Evolutionary conservation across 768 basidiomycete species (phyloP).

Genomic region (Chalciporus chontae): DNA sequence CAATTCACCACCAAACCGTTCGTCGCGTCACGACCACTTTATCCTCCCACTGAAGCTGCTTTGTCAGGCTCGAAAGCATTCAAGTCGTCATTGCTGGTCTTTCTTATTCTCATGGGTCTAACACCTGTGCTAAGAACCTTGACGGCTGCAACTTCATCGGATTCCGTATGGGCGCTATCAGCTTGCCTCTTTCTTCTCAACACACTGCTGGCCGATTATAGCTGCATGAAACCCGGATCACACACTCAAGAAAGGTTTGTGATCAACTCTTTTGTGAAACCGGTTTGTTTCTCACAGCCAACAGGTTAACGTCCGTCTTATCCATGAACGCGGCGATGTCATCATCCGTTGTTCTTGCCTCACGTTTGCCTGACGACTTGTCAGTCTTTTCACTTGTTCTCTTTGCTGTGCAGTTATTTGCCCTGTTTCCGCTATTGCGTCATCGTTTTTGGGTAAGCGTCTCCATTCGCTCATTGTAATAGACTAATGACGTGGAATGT

Average conservation of each 20-base stretch:
- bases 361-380: constrained; percentile 76
- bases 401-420: constrained; percentile 79
- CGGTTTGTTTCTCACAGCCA: constrained; percentile 23
- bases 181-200: constrained; percentile 81
- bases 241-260: constrained; percentile 58
- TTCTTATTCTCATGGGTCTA: constrained; percentile 83
- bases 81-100: constrained; percentile 83
- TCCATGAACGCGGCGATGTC: constrained; percentile 92
- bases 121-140: constrained; percentile 90
- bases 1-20: constrained; percentile 22
- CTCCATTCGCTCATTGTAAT: constrained; percentile 5
- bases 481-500: constrained; percentile 10
- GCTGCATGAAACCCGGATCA: constrained; percentile 42
- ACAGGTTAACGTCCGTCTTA: constrained; percentile 75
- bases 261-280: constrained; percentile 18
- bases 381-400: constrained; percentile 88
- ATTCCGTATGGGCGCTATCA: constrained; percentile 96
- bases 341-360: constrained; percentile 89
- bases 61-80: constrained; percentile 61
- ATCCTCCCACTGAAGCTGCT: constrained; percentile 9
- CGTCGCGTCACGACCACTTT: constrained; percentile 8
- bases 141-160: constrained; percentile 92
- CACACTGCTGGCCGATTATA: constrained; percentile 80
- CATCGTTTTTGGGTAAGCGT: constrained; percentile 62
- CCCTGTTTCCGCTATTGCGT: constrained; percentile 78